Evolutionary conservation across 2,329 filamentous ascomycete species (phyloP), one percentile per base, ranked within the genome.

Genomic region (Colletotrichum camelliae): DNA sequence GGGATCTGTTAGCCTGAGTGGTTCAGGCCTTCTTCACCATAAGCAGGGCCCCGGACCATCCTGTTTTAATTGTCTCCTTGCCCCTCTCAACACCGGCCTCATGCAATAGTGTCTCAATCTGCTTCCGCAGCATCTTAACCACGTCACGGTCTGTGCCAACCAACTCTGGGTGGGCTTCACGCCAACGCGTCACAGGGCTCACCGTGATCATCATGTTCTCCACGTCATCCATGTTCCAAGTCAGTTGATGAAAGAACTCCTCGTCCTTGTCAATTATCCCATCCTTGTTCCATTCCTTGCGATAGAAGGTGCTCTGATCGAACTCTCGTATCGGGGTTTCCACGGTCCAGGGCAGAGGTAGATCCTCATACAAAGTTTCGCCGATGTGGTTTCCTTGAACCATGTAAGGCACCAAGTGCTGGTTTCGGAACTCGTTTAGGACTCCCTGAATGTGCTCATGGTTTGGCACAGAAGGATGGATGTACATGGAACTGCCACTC

Each of bases 301-400:
- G 81, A 8, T 83, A 73, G 65, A 89, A 88, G 0, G 79, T 80
- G 0, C 24, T 67, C 79, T 85, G 58, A 5, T 87, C 83, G 76
- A 92, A 89, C 2, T 78, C 84, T 0, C 71, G 13, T 0, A 85
- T 81, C 0, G 83, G 78, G 3, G 77, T 64, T 5, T 79, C 78
- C 8, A 86, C 24, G 1, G 82, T 84, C 90, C 90, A 93, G 0
- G 91, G 91, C 18, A 92, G 80, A 6, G 77, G 74, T 4, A 91
- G 81, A 15, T 83, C 79, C 1, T 77, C 70, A 78, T 91, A 92
- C 16, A 84, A 77, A 12, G 82, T 79, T 1, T 83, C 82, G 0
- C 81, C 81, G 2, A 90, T 67, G 7, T 77, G 60, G 77, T 89
- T 91, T 0, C 88, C 87, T 0, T 81, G 80, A n/a, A 80, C 79